A percentile compares a stretch with the other conserved stretches of the same genome.
Evolutionary conservation across 306 rosid genomes (phyloP).

Genomic region (Sindora glabra): DNA sequence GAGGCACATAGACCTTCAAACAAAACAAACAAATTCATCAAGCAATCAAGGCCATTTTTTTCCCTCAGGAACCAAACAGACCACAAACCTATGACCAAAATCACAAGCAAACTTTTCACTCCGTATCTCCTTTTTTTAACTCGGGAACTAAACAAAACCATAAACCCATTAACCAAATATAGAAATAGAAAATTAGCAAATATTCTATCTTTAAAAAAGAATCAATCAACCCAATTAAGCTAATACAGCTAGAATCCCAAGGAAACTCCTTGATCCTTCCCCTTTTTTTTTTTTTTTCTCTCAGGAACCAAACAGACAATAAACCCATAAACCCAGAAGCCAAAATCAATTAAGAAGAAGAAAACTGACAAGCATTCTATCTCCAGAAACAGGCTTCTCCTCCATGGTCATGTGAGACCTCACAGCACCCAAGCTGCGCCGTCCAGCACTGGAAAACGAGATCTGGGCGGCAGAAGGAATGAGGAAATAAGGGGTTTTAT

Average conservation of each 20-base stretch:
- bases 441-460: constrained; percentile 22
- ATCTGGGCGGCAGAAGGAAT: constrained; percentile 28
- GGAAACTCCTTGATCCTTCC: no score
- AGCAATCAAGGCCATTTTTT: neutral
- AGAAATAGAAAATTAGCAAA: no score
- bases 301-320: neutral
- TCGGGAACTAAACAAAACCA: neutral
- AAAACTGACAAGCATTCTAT: constrained; percentile 80
- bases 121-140: neutral
- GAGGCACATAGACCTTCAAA: constrained; percentile 80
- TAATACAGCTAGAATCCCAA: no score
- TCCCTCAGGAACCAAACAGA: neutral
- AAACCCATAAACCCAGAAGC: neutral
- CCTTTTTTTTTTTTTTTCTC: neutral
- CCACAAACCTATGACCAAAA: constrained; percentile 20
- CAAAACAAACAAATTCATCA: neutral
- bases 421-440: constrained; percentile 28
- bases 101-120: no score
- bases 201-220: no score
- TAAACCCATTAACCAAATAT: neutral
- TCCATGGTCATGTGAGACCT: constrained; percentile 58
- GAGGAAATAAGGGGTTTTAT: neutral
- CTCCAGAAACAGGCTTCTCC: constrained; percentile 44
- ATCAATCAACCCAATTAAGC: no score
- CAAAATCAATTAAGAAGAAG: neutral